These are phyloP conservation scores for Lanmaoa pseudosensibilis DNA, from an alignment of 768 basidiomycete species.

Conservation along the genomic window DNA sequence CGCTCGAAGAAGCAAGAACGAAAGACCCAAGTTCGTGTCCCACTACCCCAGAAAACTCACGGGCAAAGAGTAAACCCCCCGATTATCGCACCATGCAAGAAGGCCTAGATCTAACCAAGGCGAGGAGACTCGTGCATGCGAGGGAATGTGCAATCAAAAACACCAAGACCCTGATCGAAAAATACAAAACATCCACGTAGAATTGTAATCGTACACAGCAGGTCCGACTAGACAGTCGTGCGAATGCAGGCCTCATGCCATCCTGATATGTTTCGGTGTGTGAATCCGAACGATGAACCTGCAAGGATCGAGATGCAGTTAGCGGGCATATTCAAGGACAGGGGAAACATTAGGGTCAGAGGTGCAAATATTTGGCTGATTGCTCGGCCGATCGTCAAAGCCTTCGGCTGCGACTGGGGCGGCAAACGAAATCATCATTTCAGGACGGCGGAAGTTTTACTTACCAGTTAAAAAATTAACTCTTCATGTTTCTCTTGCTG, in stretches of 20 bases:
- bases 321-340: slow-evolving; percentile 5
- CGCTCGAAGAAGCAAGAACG: background rate
- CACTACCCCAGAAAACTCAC: background rate
- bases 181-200: slow-evolving; percentile 22
- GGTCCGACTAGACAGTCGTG: slow-evolving; percentile 1
- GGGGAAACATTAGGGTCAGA: slow-evolving; percentile 42
- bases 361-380: slow-evolving; percentile 65
- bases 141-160: slow-evolving; percentile 67
- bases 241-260: background rate
- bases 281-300: background rate
- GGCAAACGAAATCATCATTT: slow-evolving; percentile 64
- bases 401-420: slow-evolving; percentile 70
- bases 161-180: slow-evolving; percentile 56
- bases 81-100: slow-evolving; percentile 49
- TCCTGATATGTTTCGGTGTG: background rate
- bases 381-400: slow-evolving; percentile 70
- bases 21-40: background rate
- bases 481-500: background rate
- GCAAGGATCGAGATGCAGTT: background rate
- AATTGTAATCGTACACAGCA: background rate
- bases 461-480: slow-evolving; percentile 22
- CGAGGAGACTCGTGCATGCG: slow-evolving; percentile 64
- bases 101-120: slow-evolving; percentile 56
- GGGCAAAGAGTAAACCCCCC: slow-evolving; percentile 28
- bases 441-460: slow-evolving; percentile 14